These are phyloP conservation scores for Chamaenerion angustifolium DNA, from an alignment of 345 rosid genomes.

Conservation along the genomic window DNA sequence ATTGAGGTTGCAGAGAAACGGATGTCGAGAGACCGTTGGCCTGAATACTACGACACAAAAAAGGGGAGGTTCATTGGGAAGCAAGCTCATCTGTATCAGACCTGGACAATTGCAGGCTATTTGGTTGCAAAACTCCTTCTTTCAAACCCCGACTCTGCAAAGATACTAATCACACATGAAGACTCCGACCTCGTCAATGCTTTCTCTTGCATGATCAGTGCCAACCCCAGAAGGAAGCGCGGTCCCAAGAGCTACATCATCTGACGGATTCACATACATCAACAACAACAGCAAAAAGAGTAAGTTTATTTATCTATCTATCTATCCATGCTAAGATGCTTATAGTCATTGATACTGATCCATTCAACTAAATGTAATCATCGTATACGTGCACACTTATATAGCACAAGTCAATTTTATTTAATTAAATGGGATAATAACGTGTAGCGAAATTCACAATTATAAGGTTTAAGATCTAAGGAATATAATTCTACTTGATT, in stretches of 20 bases:
- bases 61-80: constrained; percentile 35
- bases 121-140: constrained; percentile 40
- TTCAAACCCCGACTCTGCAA: constrained; percentile 25
- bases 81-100: constrained; percentile 31
- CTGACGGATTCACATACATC: no score
- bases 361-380: neutral
- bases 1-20: constrained; percentile 27
- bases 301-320: no score
- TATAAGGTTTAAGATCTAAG: constrained; percentile 11
- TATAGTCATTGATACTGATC: neutral
- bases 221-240: constrained; percentile 40
- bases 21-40: constrained; percentile 34
- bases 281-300: no score
- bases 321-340: no score
- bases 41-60: constrained; percentile 45
- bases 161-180: constrained; percentile 31
- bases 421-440: no score
- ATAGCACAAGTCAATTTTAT: no score
- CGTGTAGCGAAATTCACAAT: no score
- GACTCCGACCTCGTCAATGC: constrained; percentile 35
- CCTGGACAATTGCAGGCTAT: constrained; percentile 44
- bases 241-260: constrained; percentile 14
- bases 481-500: constrained; percentile 5
- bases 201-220: constrained; percentile 38
- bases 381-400: neutral